Percentiles rank a stretch among this genome's conserved stretches.
Conservation (phyloP, 371 early-diverging fungal genomes). For the Mortierella sp. region DNA sequence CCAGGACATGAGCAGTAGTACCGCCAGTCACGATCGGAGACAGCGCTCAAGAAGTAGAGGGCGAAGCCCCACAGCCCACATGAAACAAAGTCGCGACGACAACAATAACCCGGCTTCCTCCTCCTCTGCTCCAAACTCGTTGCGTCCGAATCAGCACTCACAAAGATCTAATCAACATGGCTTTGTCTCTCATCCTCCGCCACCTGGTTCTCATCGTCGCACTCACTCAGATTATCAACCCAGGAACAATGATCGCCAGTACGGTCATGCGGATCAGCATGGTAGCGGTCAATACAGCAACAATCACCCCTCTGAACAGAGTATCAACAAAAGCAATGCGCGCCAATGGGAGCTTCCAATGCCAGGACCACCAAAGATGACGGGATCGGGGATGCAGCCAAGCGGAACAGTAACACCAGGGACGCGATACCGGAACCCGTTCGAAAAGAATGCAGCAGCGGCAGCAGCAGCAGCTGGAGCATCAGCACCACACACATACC, state of each 20-base stretch:
- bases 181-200: no score
- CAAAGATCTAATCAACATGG: no score
- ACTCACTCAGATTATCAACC: background rate
- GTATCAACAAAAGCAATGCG: background rate
- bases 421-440: constrained; percentile 1
- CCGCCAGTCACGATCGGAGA: no score
- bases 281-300: background rate
- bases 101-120: no score
- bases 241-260: no score
- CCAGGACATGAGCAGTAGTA: background rate
- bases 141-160: no score
- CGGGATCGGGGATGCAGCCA: background rate
- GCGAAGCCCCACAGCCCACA: background rate
- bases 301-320: background rate
- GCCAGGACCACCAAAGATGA: background rate
- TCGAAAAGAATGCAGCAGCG: background rate
- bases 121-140: no score
- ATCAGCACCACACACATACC: background rate
- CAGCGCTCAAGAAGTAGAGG: background rate
- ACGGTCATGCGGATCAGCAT: no score
- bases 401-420: background rate
- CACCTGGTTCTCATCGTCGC: background rate
- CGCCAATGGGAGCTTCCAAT: background rate
- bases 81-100: background rate
- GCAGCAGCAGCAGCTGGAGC: background rate